Base-by-base conservation (phyloP, 1,284 basidiomycete species). In the Ceratobasidium theobromae region DNA sequence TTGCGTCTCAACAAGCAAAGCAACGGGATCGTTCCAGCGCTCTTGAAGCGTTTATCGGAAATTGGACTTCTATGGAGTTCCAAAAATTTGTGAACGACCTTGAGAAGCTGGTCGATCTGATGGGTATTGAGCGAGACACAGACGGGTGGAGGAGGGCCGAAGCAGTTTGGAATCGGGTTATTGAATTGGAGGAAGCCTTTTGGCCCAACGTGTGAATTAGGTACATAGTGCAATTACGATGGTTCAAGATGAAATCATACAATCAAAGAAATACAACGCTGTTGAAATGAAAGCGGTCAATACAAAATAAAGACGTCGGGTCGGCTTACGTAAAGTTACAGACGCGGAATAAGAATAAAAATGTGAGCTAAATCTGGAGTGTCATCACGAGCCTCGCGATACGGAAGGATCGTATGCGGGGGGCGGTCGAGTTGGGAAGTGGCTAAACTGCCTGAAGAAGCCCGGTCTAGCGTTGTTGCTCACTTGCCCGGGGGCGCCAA, bases 1-100 rank as follows among this genome's bases (percentile, higher is more conserved):
- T 40, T 51, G 67, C 54, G 14, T 69, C 28, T 32, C 60, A 28
- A 4, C 69, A 54, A 53, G 62, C 41, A 38, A 69, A 52, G 30
- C 66, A 51, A 23, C 70, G 70, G 18, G 66, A 72, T 12, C 73
- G 74, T 9, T 69, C 76, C 23, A 73, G 76, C 38, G 82, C 84
- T 0, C 72, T 86, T n/a, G 68, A 72, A 4, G 74, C 79, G 18
- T 81, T 89, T 38, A 81, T 83, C n/a, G 74, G 78, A 18, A 88
- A 84, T 72, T 91, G 88, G 88, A 87, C 85, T 16, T 82, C 79
- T 58, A 74, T 77, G 0, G 86, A 85, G 65, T 90, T 89, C 72
- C 77, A 78, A 14, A 72, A 72, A 2, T 90, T 90, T 71, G 87
- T 90, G 5, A 72, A 82, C 12, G 77, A 79, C 0, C 78, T 89